Evolutionary conservation across 148 eudicot genomes (phyloP).

Genomic region (Cornus controversa): DNA sequence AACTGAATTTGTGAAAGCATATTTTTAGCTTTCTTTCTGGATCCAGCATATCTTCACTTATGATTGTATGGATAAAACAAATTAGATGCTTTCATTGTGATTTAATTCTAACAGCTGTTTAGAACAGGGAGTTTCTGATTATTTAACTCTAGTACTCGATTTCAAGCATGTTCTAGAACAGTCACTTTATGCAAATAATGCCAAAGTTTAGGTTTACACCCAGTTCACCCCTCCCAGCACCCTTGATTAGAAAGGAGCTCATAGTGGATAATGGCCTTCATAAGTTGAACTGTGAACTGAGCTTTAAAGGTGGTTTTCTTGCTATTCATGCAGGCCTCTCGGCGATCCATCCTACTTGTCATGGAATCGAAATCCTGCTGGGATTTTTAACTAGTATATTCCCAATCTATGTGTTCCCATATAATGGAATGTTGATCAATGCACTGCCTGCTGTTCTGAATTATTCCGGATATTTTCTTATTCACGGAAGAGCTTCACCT

Average conservation of each 20-base stretch:
- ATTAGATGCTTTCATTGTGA: not conserved
- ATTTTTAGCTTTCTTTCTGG: not conserved
- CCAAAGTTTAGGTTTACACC: too few species aligned
- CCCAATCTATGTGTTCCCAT: not conserved
- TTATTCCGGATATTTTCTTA: not conserved
- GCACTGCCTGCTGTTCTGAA: not conserved
- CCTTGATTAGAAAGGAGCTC: too few species aligned
- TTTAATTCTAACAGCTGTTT: not conserved
- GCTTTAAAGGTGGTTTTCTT: slow-evolving; percentile 5
- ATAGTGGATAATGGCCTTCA: too few species aligned
- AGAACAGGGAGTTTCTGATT: not conserved
- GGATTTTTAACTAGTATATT: slow-evolving; percentile 30
- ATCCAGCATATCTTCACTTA: not conserved
- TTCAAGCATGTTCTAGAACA: too few species aligned
- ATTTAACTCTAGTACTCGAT: not conserved
- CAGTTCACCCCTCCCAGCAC: too few species aligned
- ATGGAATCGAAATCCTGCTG: slow-evolving; percentile 64
- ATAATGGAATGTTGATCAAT: not conserved
- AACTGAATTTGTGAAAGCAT: too few species aligned
- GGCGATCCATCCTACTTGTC: slow-evolving; percentile 79
- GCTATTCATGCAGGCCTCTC: slow-evolving; percentile 52
- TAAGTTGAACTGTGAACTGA: not conserved
- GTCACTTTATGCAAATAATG: too few species aligned
- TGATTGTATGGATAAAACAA: not conserved
- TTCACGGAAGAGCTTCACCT: not conserved